phyloP scores from a whole-genome alignment of 2,329 filamentous ascomycete genomes.

The Alternaria arborescens region DNA sequence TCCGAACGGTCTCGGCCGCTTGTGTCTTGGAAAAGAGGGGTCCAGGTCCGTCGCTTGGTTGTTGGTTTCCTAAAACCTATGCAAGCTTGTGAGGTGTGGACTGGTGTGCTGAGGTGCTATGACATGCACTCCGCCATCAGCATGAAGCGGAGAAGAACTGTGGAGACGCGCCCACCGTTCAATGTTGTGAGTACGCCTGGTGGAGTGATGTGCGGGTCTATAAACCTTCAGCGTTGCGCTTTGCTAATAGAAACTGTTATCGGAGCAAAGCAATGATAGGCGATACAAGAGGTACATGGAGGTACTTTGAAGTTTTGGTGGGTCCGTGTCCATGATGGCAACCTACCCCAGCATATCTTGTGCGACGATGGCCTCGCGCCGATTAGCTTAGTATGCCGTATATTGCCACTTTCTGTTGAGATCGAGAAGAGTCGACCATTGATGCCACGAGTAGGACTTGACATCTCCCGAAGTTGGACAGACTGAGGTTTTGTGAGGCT shows the following conservation, averaged over 20 bases:
- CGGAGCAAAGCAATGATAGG: neutral
- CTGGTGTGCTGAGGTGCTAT: conserved; percentile 12
- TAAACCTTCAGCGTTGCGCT: conserved; percentile 8
- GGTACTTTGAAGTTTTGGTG: conserved; percentile 34
- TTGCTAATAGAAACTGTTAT: conserved; percentile 20
- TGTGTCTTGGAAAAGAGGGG: conserved; percentile 22
- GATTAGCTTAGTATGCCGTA: conserved; percentile 10
- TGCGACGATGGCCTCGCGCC: conserved; percentile 11
- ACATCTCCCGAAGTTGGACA: conserved; percentile 9
- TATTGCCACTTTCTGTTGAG: conserved; percentile 33
- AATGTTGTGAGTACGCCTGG: conserved; percentile 10
- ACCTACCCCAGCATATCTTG: conserved; percentile 23
- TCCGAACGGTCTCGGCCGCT: conserved; percentile 20
- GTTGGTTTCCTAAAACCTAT: conserved; percentile 2
- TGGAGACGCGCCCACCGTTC: conserved; percentile 14
- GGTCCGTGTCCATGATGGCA: conserved; percentile 11
- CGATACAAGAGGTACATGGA: conserved; percentile 12
- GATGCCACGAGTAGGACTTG: neutral
- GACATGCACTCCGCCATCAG: conserved; percentile 21
- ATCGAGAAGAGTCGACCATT: conserved; percentile 7
- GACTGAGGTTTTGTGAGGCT: conserved; percentile 6
- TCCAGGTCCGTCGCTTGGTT: conserved; percentile 18
- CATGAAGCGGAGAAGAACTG: conserved; percentile 15
- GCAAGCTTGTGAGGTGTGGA: conserved; percentile 9
- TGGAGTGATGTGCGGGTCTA: conserved; percentile 17